These are phyloP conservation scores for Cadophora malorum DNA, from an alignment of 2,329 filamentous ascomycete genomes.

Conservation along the genomic window DNA sequence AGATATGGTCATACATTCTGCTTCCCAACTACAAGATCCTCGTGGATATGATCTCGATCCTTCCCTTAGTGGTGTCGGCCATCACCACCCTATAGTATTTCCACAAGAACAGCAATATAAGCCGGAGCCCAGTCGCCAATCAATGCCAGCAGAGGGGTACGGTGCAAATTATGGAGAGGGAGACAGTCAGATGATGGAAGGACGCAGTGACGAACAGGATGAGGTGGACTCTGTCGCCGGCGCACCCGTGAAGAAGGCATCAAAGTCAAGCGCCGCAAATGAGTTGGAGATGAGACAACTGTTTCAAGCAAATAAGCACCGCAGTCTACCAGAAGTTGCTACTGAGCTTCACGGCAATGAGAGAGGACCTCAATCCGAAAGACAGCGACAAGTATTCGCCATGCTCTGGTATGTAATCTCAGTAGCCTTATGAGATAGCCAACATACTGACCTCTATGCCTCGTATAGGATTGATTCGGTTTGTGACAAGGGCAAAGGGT, in stretches of 20 bases:
- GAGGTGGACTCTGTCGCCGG: slow-evolving; percentile 60
- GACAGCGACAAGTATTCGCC: slow-evolving; percentile 84
- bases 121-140: slow-evolving; percentile 52
- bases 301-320: slow-evolving; percentile 71
- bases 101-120: slow-evolving; percentile 50
- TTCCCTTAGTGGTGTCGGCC: slow-evolving; percentile 53
- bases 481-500: slow-evolving; percentile 78
- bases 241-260: slow-evolving; percentile 60
- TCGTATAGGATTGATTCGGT: slow-evolving; percentile 71
- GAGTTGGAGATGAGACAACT: slow-evolving; percentile 81
- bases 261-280: slow-evolving; percentile 77
- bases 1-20: slow-evolving; percentile 64
- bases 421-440: not conserved
- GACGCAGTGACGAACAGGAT: slow-evolving; percentile 59
- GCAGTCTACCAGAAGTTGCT: slow-evolving; percentile 74
- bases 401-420: slow-evolving; percentile 76
- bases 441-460: slow-evolving; percentile 20
- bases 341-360: slow-evolving; percentile 80
- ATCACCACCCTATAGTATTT: slow-evolving; percentile 53
- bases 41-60: slow-evolving; percentile 58
- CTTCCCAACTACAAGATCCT: slow-evolving; percentile 60
- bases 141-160: slow-evolving; percentile 61
- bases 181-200: slow-evolving; percentile 66
- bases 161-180: slow-evolving; percentile 61
- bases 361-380: slow-evolving; percentile 79